Evolutionary conservation across 768 basidiomycete species (phyloP), one percentile per base, ranked within the genome.

Genomic region (Lentinus tigrinus): DNA sequence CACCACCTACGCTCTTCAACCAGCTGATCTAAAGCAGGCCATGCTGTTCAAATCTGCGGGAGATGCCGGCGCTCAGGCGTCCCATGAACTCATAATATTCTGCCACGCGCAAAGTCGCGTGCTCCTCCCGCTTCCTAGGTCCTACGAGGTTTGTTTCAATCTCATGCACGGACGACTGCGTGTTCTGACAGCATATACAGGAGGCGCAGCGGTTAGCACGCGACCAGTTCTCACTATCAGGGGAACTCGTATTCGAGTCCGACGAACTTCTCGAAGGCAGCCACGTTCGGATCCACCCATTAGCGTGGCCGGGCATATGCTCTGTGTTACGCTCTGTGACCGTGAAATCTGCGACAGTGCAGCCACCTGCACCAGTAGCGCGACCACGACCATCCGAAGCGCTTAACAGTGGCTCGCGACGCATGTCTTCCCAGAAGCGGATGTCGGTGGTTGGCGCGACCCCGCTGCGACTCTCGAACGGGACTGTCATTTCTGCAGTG

Each of bases 261-360:
- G 23, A 24, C 9, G 58, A 60, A 11, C 54, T 65, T 9, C 44
- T 23, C 5, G 53, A 31, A 1, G 61, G 55, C 8, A 6, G 23
- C 9, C 42, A 23, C 43, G 56, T 63, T 3, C 57, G 61, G 24
- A 65, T 65, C 7, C 61, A 62, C 49, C 38, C 38, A 24, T 27
- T 47, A 1, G 61, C 61, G 14, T 65, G 64, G 64, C 44, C 57
- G 14, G 64, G 61, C 13, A 58, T 65, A 47, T 44, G 43, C 14
- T 13, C 52, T 31, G 19, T 65, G 17, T 47, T 65, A 1, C 37
- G 39, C 5, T 54, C 47, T 8, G 43, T 65, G 7, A 9, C 26
- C 26, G 56, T 65, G 2, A 53, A 56, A 21, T 11, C 31, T 31
- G 31, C 31, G 31, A 3, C 9, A 4, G 27, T 42, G 11, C 23